phyloP scores from a whole-genome alignment of 371 early-diverging fungal genomes.

The Rhizopus arrhizus region DNA sequence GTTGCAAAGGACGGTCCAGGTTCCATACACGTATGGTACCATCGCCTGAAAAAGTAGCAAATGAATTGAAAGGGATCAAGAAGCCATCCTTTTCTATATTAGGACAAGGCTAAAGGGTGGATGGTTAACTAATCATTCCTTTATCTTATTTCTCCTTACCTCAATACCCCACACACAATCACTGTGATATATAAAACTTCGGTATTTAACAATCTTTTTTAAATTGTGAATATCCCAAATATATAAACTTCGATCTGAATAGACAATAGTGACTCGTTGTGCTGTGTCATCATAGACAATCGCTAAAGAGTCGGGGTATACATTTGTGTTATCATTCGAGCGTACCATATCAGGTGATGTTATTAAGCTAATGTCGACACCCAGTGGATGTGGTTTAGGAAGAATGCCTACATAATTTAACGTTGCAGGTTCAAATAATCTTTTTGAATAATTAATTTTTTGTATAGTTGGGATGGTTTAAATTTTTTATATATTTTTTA shows the following conservation, averaged over 20 bases:
- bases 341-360: constrained; percentile 41
- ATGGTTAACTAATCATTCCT: too few species aligned
- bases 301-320: constrained; percentile 67
- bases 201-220: constrained; percentile 62
- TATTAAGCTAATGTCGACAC: constrained; percentile 56
- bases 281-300: constrained; percentile 52
- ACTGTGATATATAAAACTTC: constrained; percentile 74
- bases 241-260: constrained; percentile 74
- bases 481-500: constrained; percentile 18
- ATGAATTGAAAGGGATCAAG: constrained; percentile 64
- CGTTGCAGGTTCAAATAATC: constrained; percentile 72
- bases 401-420: constrained; percentile 72
- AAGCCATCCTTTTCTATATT: constrained; percentile 8
- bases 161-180: constrained; percentile 90
- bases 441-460: constrained; percentile 11
- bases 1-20: constrained; percentile 40
- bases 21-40: constrained; percentile 85
- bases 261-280: constrained; percentile 58
- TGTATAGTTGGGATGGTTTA: too few species aligned
- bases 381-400: constrained; percentile 77
- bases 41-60: constrained; percentile 80
- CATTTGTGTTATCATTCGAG: constrained; percentile 27
- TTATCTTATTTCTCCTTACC: too few species aligned
- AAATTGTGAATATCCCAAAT: constrained; percentile 78
- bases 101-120: constrained; percentile 26